These are phyloP conservation scores for Phytophthora europaea DNA, from an alignment of 352 stramenopile species.

Conservation along the genomic window DNA sequence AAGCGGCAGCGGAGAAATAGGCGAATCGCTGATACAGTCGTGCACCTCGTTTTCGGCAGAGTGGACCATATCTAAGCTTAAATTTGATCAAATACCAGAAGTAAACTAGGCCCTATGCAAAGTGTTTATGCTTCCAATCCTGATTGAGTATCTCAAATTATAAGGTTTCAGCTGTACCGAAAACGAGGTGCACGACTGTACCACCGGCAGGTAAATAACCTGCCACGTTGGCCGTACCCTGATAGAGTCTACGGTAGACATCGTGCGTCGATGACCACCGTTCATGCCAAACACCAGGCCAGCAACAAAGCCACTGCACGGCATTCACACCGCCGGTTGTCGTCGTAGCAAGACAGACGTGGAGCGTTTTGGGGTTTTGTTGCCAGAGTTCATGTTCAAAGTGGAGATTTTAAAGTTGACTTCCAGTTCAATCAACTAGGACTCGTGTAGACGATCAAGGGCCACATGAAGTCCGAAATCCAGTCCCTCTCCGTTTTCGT, in stretches of 20 bases:
- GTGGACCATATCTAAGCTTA: no score
- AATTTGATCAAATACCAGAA: no score
- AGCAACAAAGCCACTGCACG: conserved; percentile 2
- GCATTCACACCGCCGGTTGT: conserved; percentile 3
- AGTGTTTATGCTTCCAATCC: no score
- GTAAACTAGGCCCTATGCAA: no score
- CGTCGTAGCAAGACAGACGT: background rate
- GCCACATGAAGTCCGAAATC: no score
- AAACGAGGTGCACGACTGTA: no score
- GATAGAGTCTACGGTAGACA: background rate
- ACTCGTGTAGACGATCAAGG: conserved; percentile 3
- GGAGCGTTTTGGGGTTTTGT: background rate
- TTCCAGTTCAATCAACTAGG: background rate
- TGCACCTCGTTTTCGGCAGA: no score
- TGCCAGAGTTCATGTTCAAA: background rate
- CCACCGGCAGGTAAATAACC: conserved; percentile 1
- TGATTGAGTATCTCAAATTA: no score
- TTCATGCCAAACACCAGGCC: background rate
- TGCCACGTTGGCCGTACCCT: background rate
- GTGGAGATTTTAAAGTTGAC: background rate
- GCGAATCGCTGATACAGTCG: conserved; percentile 10
- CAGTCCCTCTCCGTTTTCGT: conserved; percentile 1
- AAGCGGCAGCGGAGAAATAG: conserved; percentile 12
- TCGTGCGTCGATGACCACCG: conserved; percentile 1
- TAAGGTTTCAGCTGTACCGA: no score